Evolutionary conservation across 352 stramenopile species (phyloP).

Genomic region (Globisporangium nunn): DNA sequence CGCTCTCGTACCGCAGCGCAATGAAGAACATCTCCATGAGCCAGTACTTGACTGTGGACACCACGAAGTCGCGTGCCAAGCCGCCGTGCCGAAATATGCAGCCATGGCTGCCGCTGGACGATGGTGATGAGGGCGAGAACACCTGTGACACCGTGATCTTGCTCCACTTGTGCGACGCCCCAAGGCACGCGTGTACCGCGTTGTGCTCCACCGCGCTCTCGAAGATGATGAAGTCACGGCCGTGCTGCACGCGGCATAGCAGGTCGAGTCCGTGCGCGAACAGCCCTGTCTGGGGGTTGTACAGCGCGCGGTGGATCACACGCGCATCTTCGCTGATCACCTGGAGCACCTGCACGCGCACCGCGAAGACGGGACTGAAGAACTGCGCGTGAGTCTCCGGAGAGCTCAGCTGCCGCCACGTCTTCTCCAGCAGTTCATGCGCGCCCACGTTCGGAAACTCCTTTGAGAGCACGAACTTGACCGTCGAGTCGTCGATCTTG

Average conservation of each 20-base stretch:
- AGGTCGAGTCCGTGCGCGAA: slow-evolving; percentile 49
- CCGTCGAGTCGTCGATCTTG: slow-evolving; percentile 25
- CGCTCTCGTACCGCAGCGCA: slow-evolving; percentile 47
- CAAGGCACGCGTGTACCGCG: slow-evolving; percentile 43
- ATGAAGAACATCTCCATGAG: slow-evolving; percentile 58
- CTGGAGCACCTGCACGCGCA: slow-evolving; percentile 47
- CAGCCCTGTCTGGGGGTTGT: slow-evolving; percentile 43
- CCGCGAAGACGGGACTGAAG: slow-evolving; percentile 27
- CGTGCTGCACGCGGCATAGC: slow-evolving; percentile 38
- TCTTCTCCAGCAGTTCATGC: slow-evolving; percentile 29
- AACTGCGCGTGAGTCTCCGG: slow-evolving; percentile 29
- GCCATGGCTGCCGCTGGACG: slow-evolving; percentile 4
- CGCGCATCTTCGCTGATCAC: slow-evolving; percentile 39
- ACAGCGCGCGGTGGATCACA: slow-evolving; percentile 51
- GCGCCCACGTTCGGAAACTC: slow-evolving; percentile 26
- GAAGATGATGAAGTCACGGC: slow-evolving; percentile 47
- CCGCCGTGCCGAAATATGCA: slow-evolving; percentile 46
- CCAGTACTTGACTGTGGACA: slow-evolving; percentile 43
- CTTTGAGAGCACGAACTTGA: slow-evolving; percentile 47
- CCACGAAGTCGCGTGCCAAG: slow-evolving; percentile 31
- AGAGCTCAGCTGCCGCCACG: slow-evolving; percentile 23
- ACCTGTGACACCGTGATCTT: slow-evolving; percentile 40
- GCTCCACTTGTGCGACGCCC: slow-evolving; percentile 39
- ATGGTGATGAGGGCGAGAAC: slow-evolving; percentile 20
- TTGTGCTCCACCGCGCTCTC: slow-evolving; percentile 44